A percentile compares a stretch with the other conserved stretches of the same genome.
These are phyloP conservation scores for Amanita polypyramis DNA, from an alignment of 768 basidiomycete species.

Conservation along the genomic window DNA sequence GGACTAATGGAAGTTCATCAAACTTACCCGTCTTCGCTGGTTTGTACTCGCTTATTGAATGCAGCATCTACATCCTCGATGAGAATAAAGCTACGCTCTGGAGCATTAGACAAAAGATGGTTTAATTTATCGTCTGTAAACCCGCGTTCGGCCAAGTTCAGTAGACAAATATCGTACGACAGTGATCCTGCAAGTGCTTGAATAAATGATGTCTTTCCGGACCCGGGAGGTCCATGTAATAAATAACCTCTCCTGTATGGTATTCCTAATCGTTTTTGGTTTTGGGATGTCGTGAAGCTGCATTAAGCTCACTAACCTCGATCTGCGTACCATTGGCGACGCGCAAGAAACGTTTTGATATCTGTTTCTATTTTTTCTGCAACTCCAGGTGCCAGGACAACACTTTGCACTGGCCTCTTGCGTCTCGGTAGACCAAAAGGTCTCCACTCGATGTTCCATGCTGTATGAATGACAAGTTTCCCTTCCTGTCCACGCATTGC, in stretches of 20 bases:
- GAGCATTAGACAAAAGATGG: constrained; percentile 85
- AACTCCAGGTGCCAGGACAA: constrained; percentile 77
- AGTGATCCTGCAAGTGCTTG: constrained; percentile 91
- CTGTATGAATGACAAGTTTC: constrained; percentile 91
- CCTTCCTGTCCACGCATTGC: constrained; percentile 84
- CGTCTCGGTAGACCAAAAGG: constrained; percentile 89
- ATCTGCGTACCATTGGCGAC: constrained; percentile 93
- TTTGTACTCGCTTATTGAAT: constrained; percentile 88
- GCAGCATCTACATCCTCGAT: constrained; percentile 98
- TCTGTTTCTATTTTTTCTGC: constrained; percentile 78
- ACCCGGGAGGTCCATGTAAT: constrained; percentile 92
- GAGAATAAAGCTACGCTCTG: constrained; percentile 87
- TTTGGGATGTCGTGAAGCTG: constrained; percentile 3
- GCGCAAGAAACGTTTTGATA: constrained; percentile 66
- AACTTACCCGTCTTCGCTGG: constrained; percentile 82
- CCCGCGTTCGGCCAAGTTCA: constrained; percentile 94
- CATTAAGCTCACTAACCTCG: constrained; percentile 48
- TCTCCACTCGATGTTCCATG: constrained; percentile 95
- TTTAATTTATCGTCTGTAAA: constrained; percentile 95
- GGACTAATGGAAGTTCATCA: background rate
- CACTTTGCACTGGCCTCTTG: constrained; percentile 80
- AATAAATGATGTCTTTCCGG: constrained; percentile 97
- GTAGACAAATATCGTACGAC: constrained; percentile 89
- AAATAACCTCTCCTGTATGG: constrained; percentile 96
- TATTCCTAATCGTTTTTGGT: constrained; percentile 50